phyloP scores from a whole-genome alignment of 495 filamentous ascomycete species.

The Neurospora intermedia region DNA sequence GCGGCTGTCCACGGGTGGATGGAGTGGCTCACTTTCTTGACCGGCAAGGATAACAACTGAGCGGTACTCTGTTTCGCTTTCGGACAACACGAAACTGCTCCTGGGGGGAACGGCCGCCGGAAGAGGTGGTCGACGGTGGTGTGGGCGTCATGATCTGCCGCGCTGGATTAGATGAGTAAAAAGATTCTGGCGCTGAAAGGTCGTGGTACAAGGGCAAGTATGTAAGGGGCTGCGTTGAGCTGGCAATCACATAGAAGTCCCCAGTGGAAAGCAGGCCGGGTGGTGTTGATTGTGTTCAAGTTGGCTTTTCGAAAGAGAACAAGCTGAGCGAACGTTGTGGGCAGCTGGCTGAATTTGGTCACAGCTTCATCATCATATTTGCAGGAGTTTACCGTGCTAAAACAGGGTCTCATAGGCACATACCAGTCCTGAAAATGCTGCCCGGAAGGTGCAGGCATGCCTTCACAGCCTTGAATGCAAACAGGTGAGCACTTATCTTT shows the following conservation, averaged over 20 bases:
- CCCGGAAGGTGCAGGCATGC: not conserved
- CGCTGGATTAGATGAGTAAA: not conserved
- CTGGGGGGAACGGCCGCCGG: conserved; percentile 69
- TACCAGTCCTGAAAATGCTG: not conserved
- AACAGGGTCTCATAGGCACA: not conserved
- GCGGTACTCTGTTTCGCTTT: conserved; percentile 86
- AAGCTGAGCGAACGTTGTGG: not conserved
- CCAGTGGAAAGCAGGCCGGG: not conserved
- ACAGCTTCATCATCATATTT: not conserved
- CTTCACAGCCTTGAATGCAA: not conserved
- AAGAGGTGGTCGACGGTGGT: conserved; percentile 78
- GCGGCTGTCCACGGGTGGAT: conserved; percentile 1
- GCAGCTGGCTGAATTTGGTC: not conserved
- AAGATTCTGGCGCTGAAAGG: not conserved
- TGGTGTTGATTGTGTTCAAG: not conserved
- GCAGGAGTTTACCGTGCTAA: not conserved
- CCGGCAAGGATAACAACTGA: conserved; percentile 89
- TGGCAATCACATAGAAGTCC: not conserved
- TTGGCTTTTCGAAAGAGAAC: not conserved
- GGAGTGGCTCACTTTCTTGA: conserved; percentile 71
- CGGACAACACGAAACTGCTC: conserved; percentile 80
- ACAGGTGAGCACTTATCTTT: not conserved
- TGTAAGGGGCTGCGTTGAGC: not conserved
- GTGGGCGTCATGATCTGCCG: conserved; percentile 66
- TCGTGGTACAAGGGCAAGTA: not conserved